These are phyloP conservation scores for Huntiella bhutanensis DNA, from an alignment of 2,329 filamentous ascomycete genomes.

Conservation along the genomic window DNA sequence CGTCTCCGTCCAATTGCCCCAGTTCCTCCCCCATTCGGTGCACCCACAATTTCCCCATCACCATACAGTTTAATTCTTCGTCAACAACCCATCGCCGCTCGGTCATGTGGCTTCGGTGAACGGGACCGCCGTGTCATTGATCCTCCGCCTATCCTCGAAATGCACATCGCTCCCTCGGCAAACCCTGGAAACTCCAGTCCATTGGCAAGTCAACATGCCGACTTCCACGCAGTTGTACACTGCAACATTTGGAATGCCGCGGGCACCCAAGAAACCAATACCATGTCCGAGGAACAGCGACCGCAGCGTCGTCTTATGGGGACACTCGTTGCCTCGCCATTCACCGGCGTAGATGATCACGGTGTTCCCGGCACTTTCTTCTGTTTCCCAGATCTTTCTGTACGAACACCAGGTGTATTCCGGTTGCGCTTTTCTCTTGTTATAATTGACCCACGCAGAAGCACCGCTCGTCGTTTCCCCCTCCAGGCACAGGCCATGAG, in stretches of 20 bases:
- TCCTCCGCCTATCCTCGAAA: slow-evolving; percentile 64
- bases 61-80: slow-evolving; percentile 39
- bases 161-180: slow-evolving; percentile 33
- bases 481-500: slow-evolving; percentile 37
- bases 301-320: slow-evolving; percentile 65
- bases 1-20: background rate
- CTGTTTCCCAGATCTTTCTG: slow-evolving; percentile 67
- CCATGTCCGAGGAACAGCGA: slow-evolving; percentile 51
- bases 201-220: background rate
- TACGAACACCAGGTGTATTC: slow-evolving; percentile 58
- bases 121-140: slow-evolving; percentile 67
- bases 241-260: slow-evolving; percentile 58
- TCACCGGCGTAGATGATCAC: slow-evolving; percentile 56
- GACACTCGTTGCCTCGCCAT: slow-evolving; percentile 56
- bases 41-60: background rate
- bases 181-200: background rate
- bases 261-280: slow-evolving; percentile 47
- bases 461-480: slow-evolving; percentile 29
- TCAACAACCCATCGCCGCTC: slow-evolving; percentile 59
- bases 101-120: slow-evolving; percentile 70
- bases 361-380: slow-evolving; percentile 65
- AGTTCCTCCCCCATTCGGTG: background rate
- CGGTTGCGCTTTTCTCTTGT: slow-evolving; percentile 56
- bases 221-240: slow-evolving; percentile 51
- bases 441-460: slow-evolving; percentile 40